These are phyloP conservation scores for Pseudogymnoascus sp. DNA, from an alignment of 2,329 filamentous ascomycete species.

Conservation along the genomic window DNA sequence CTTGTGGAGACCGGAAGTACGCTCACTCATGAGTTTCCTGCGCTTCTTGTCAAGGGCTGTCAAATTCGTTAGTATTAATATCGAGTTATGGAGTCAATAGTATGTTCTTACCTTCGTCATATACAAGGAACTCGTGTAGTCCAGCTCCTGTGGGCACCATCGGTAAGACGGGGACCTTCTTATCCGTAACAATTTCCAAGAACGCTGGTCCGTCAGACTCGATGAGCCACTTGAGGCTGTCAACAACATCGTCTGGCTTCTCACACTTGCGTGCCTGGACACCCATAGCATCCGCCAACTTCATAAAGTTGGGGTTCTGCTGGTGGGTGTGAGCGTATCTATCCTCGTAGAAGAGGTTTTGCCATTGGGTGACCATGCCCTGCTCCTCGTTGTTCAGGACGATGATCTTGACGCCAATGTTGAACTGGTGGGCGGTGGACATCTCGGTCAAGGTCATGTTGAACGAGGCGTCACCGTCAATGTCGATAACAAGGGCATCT, in stretches of 20 bases:
- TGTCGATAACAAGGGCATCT: constrained; percentile 63
- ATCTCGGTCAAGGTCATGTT: constrained; percentile 98
- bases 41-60: constrained; percentile 60
- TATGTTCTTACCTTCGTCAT: constrained; percentile 59
- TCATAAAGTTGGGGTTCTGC: constrained; percentile 91
- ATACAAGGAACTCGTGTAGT: constrained; percentile 88
- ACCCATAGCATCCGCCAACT: constrained; percentile 84
- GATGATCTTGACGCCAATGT: constrained; percentile 92
- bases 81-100: constrained; percentile 10
- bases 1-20: constrained; percentile 47
- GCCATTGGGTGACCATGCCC: constrained; percentile 98
- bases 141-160: constrained; percentile 89
- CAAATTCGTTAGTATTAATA: constrained; percentile 28
- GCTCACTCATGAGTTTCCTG: constrained; percentile 57
- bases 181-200: constrained; percentile 85
- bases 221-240: constrained; percentile 80
- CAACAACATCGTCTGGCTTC: constrained; percentile 69
- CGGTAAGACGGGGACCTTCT: constrained; percentile 88
- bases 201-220: constrained; percentile 84
- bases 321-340: constrained; percentile 90
- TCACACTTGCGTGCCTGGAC: constrained; percentile 65
- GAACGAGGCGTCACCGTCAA: constrained; percentile 98
- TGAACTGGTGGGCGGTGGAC: constrained; percentile 86
- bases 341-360: constrained; percentile 94
- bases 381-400: constrained; percentile 96